Percentiles rank a stretch among this genome's conserved stretches.
Evolutionary conservation across 768 basidiomycete species (phyloP).

Genomic region (Boletus rubroflammeus): DNA sequence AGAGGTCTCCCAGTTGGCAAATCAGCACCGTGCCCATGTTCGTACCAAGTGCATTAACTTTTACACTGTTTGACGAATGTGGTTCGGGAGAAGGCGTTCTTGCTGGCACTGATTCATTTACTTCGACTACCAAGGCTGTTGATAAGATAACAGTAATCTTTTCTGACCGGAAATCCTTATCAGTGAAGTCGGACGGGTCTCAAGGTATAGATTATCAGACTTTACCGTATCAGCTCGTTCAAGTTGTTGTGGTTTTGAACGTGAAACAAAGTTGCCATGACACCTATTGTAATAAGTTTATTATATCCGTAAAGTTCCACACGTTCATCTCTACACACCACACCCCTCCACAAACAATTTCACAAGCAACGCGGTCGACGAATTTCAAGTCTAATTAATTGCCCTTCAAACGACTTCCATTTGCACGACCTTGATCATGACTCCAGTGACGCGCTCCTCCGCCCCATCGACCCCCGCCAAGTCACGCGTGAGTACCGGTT

Average conservation of each 20-base stretch:
- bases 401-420: neutral
- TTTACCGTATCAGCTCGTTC: neutral
- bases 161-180: neutral
- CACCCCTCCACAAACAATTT: neutral
- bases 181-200: neutral
- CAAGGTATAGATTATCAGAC: neutral
- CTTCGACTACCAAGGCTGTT: neutral
- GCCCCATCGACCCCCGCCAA: slow-evolving; percentile 30
- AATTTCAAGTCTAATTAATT: neutral
- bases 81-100: neutral
- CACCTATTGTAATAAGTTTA: neutral
- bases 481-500: slow-evolving; percentile 9
- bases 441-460: slow-evolving; percentile 29
- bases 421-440: slow-evolving; percentile 12
- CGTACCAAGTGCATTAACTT: neutral
- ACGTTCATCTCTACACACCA: slow-evolving; percentile 2
- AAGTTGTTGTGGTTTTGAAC: neutral
- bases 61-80: neutral
- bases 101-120: neutral
- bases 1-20: neutral
- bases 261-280: neutral
- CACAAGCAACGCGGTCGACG: neutral
- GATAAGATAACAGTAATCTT: neutral
- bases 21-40: neutral
- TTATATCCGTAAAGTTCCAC: neutral